phyloP scores from a whole-genome alignment of 768 basidiomycete genomes.

The Tulasnella sp. region DNA sequence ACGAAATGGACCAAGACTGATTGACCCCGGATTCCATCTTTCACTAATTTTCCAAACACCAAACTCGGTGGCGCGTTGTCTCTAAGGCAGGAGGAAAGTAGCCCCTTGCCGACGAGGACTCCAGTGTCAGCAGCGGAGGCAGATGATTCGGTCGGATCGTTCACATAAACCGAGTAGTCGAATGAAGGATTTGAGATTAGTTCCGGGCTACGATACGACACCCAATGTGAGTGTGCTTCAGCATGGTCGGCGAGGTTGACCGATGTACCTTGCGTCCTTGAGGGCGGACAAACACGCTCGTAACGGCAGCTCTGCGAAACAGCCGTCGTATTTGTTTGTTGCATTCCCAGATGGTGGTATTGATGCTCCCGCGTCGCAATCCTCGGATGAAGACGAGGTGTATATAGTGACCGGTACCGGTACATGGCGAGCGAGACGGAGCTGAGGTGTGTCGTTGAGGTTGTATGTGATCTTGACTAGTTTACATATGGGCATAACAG shows the following conservation, averaged over 20 bases:
- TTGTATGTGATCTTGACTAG: constrained; percentile 15
- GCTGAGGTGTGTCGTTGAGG: constrained; percentile 13
- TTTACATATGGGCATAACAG: neutral
- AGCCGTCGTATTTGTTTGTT: constrained; percentile 6
- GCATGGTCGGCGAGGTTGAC: neutral
- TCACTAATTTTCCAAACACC: constrained; percentile 11
- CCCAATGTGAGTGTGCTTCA: neutral
- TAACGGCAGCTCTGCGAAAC: constrained; percentile 7
- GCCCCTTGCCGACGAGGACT: constrained; percentile 10
- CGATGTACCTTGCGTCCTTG: constrained; percentile 7
- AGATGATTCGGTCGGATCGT: constrained; percentile 7
- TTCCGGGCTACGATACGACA: constrained; percentile 1
- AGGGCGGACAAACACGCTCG: neutral
- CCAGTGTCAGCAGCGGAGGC: neutral
- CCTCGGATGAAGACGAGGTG: neutral
- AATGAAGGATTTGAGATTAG: neutral
- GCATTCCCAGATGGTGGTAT: neutral
- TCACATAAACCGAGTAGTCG: constrained; percentile 10
- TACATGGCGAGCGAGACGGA: constrained; percentile 4
- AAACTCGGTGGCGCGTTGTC: neutral
- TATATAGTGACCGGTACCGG: constrained; percentile 2
- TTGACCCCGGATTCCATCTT: constrained; percentile 13
- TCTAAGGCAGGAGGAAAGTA: neutral
- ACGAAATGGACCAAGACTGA: constrained; percentile 3
- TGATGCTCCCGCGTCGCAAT: neutral